Evolutionary conservation across 2,329 filamentous ascomycete genomes (phyloP).

Genomic region (Ophiocordyceps sinensis): DNA sequence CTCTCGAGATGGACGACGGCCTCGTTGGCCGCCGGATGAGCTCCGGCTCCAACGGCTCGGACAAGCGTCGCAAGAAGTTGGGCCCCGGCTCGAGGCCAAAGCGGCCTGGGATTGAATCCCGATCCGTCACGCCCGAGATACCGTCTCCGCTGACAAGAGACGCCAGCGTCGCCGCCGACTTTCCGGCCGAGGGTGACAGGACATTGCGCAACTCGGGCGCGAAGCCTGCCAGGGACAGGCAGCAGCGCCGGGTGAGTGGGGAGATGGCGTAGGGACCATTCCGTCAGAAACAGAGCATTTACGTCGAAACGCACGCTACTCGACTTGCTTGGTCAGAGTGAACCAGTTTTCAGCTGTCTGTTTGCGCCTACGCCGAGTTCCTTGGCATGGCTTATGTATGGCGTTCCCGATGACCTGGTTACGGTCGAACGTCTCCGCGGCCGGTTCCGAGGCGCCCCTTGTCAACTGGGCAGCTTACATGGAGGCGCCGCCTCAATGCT

Average conservation of each 20-base stretch:
- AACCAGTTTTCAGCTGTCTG: too few species aligned
- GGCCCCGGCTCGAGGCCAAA: constrained; percentile 26
- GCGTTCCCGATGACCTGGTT: too few species aligned
- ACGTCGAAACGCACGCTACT: neutral
- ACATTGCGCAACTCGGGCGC: constrained; percentile 8
- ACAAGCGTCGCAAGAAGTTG: constrained; percentile 38
- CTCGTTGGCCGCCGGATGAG: constrained; percentile 28
- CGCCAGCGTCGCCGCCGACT: constrained; percentile 19
- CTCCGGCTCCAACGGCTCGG: constrained; percentile 32
- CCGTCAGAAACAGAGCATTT: neutral
- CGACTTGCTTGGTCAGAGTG: too few species aligned
- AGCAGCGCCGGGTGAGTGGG: neutral
- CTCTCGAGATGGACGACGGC: constrained; percentile 30
- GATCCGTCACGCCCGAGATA: constrained; percentile 39
- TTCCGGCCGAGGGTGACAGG: constrained; percentile 7
- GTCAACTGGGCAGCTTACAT: too few species aligned
- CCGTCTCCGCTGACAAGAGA: constrained; percentile 38
- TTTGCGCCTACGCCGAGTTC: too few species aligned
- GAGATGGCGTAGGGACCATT: neutral
- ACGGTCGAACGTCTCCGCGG: too few species aligned
- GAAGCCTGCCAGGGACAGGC: constrained; percentile 1
- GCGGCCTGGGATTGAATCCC: constrained; percentile 29
- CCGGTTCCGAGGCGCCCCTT: too few species aligned
- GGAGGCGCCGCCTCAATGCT: too few species aligned
- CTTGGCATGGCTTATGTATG: too few species aligned